Base-by-base conservation (phyloP, 2,329 filamentous ascomycete genomes). In the Calonectria montana region DNA sequence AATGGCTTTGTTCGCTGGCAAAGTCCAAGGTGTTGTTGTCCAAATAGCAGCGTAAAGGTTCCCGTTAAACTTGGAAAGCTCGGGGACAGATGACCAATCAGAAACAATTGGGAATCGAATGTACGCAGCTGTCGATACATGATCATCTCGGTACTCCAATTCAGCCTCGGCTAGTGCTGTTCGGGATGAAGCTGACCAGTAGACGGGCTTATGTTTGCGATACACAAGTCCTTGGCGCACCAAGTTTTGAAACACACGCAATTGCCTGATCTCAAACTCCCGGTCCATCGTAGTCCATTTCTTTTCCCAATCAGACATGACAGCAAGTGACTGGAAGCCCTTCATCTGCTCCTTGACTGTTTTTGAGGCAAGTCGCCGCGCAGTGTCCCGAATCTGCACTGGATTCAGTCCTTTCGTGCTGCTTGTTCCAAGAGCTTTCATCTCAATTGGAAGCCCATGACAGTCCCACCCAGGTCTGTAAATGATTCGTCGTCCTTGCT, bases 391-490 rank as follows among this genome's bases (percentile, higher is more conserved):
- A 72, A 95, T 89, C 73, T 90, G 88, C 62, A 91, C 85, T 0
- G 90, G 84, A 27, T 83, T 86, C 80, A 88, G 86, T 59, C 78
- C 80, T 73, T 85, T 87, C 78, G 81, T 75, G 67, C 78, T 73
- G 73, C 82, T 82, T 76, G 85, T 84, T 78, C 94, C 93, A 18
- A 99, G 88, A 27, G 96, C 97, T 84, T 98, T 99, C 78, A 98
- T 89, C 87, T 99, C 97, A 80, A 99, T 99, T 1, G 97, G 97
- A 61, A 99, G 88, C 0, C 97, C 97, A 86, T 99, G 97, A 76
- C 97, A 99, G 82, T 99, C 97, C 97, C 97, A 99, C 55, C 97
- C 96, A 2, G 97, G 97, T 18, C 95, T 88, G 80, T 97, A 99
- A 45, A 91, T 88, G 39, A 98, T 92, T 73, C 91, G 88, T 79